Evolutionary conservation across 371 early-diverging fungal genomes (phyloP), one percentile per base, ranked within the genome.

Genomic region (Syncephalastrum racemosum): DNA sequence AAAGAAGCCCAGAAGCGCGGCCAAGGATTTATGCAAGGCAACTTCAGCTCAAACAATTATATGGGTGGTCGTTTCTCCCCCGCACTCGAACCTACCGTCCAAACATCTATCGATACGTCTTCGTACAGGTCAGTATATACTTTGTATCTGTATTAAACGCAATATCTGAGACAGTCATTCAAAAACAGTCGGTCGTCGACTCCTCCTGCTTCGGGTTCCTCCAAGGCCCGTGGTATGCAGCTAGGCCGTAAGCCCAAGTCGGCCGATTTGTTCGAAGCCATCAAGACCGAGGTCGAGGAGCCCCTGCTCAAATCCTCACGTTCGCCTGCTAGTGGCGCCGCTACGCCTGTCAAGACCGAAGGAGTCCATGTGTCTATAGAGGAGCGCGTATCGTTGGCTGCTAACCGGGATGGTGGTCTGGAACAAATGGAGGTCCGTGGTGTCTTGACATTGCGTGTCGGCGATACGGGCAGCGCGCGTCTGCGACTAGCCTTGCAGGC

Each of bases 381-480:
- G 50, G 98, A 98, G 72, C 90, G 86, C 61, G 85, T 98, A 27
- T 78, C 86, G 1, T 80, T 90, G 18, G 72, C 85, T 36, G 87
- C 91, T n/a, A 91, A 90, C 67, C 79, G 90, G 39, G 98, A 98
- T 62, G 97, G 97, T 46, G 96, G 94, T 18, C 69, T 96, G 36
- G 90, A 95, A 62, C 84, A 73, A 59, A 81, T 97, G 84, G 96
- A 98, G 50, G 89, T 96, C 43, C 92, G 92, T 71, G 98, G 98
- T 62, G 91, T 90, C 40, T 63, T 97, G 72, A 83, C 85, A 45
- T 74, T 98, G 16, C 79, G 84, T 52, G 84, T 95, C 31, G 70
- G 84, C 16, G 91, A 95, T 61, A 74, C 87, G 18, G 59, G 71
- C 7, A 67, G 63, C 43, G 75, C 86, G 46, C 80, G 74, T 25